Evolutionary conservation across 2,329 filamentous ascomycete genomes (phyloP).

Genomic region (Purpureocillium lavendulum): DNA sequence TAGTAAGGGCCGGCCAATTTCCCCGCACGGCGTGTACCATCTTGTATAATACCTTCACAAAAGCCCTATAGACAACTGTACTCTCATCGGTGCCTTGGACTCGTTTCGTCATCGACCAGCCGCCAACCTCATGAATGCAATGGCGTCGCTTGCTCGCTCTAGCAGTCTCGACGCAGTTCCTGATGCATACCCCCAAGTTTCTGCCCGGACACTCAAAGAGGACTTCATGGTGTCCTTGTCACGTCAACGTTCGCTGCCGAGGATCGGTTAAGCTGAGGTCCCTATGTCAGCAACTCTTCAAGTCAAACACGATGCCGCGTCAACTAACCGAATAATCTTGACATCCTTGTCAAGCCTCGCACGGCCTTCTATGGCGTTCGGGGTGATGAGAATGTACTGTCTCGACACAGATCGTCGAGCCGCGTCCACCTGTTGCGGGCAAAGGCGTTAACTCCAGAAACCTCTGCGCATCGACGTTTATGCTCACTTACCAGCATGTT

Average conservation of each 20-base stretch:
- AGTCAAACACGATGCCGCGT: not conserved
- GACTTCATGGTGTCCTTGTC: not conserved
- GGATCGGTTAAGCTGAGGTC: constrained; percentile 46
- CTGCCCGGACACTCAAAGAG: too few species aligned
- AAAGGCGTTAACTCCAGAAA: constrained; percentile 2
- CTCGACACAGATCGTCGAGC: constrained; percentile 80
- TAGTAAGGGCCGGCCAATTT: too few species aligned
- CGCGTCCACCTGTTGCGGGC: constrained; percentile 61
- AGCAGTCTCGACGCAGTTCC: too few species aligned
- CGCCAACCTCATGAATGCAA: too few species aligned
- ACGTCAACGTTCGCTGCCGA: constrained; percentile 40
- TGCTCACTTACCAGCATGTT: constrained; percentile 69
- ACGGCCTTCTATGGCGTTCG: constrained; percentile 66
- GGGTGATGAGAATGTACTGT: constrained; percentile 95
- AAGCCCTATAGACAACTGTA: too few species aligned
- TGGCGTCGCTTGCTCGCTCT: too few species aligned
- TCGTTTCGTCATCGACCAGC: too few species aligned
- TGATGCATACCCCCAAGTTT: too few species aligned
- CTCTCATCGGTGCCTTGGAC: too few species aligned
- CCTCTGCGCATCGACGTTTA: not conserved
- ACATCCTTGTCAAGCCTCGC: constrained; percentile 58
- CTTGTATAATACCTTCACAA: constrained; percentile 4
- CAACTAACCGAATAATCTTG: constrained; percentile 61
- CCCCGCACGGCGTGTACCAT: too few species aligned
- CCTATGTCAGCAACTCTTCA: constrained; percentile 14